Evolutionary conservation across 768 basidiomycete genomes (phyloP).

Genomic region (Tephrocybe sp.): DNA sequence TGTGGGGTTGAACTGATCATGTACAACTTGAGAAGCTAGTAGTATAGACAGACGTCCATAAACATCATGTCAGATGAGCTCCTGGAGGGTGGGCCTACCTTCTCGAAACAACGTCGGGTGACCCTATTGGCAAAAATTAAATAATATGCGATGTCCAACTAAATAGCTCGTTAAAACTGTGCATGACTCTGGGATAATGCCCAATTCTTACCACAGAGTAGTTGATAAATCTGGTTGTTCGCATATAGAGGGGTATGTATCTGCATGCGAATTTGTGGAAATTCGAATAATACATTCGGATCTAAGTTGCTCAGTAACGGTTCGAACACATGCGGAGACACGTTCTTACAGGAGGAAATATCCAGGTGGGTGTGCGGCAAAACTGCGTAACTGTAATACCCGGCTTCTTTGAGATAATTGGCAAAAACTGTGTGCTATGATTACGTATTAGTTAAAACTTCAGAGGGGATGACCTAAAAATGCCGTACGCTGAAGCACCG

Average conservation of each 20-base stretch:
- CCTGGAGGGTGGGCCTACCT: background rate
- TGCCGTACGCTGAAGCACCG: constrained; percentile 50
- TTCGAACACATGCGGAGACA: background rate
- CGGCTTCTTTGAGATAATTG: constrained; percentile 39
- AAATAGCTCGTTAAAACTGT: background rate
- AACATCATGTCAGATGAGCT: constrained; percentile 1
- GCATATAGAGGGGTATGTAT: constrained; percentile 36
- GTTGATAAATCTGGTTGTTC: constrained; percentile 22
- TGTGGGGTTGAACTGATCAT: constrained; percentile 40
- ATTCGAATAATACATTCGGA: constrained; percentile 25
- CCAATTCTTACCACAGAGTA: constrained; percentile 16
- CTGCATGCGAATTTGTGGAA: constrained; percentile 39
- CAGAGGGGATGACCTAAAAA: constrained; percentile 11
- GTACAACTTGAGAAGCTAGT: constrained; percentile 26
- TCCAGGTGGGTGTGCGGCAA: constrained; percentile 49
- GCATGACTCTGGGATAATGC: background rate
- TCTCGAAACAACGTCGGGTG: constrained; percentile 5
- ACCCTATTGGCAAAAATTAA: constrained; percentile 11
- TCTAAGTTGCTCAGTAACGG: constrained; percentile 9
- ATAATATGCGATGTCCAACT: constrained; percentile 11
- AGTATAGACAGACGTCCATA: background rate
- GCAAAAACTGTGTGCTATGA: constrained; percentile 49
- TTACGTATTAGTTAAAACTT: background rate
- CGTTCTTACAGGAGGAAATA: constrained; percentile 39
- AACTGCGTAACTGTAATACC: constrained; percentile 45